Conservation (phyloP, 352 stramenopile species). For the Globisporangium ultimum region DNA sequence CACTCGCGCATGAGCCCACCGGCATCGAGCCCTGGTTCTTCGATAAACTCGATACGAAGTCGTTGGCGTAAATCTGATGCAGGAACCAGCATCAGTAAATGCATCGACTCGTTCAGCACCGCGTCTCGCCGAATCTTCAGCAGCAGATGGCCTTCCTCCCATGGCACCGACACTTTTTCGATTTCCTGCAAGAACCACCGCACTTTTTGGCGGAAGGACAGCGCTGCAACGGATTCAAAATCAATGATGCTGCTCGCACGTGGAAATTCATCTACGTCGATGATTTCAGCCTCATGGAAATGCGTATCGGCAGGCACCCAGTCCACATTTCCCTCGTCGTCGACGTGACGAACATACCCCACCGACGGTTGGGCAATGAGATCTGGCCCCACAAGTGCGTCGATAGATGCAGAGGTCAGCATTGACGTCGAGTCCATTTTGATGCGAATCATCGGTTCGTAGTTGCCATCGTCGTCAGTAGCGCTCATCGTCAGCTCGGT, state of each 20-base stretch:
- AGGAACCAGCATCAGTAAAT: conserved; percentile 76
- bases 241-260: conserved; percentile 70
- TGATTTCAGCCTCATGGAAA: conserved; percentile 53
- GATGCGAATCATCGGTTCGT: conserved; percentile 53
- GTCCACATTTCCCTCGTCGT: conserved; percentile 60
- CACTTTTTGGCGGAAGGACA: conserved; percentile 71
- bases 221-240: conserved; percentile 67
- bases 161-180: conserved; percentile 69
- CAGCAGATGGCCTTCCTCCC: conserved; percentile 76
- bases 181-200: conserved; percentile 78
- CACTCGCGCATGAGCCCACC: conserved; percentile 78
- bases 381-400: conserved; percentile 13
- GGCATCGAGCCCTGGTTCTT: conserved; percentile 72
- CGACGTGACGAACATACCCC: conserved; percentile 72
- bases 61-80: conserved; percentile 65
- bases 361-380: conserved; percentile 70
- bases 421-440: conserved; percentile 18
- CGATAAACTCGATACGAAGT: conserved; percentile 82
- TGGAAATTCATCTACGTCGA: conserved; percentile 74
- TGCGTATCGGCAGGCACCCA: conserved; percentile 72
- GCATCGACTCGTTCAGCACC: conserved; percentile 77
- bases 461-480: conserved; percentile 33
- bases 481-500: conserved; percentile 68
- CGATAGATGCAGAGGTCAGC: conserved; percentile 2
- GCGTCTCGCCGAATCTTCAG: conserved; percentile 77